Evolutionary conservation across 305 asterid genomes (phyloP), one percentile per base, ranked within the genome.

Genomic region (Fraxinus xanthoxyloides): DNA sequence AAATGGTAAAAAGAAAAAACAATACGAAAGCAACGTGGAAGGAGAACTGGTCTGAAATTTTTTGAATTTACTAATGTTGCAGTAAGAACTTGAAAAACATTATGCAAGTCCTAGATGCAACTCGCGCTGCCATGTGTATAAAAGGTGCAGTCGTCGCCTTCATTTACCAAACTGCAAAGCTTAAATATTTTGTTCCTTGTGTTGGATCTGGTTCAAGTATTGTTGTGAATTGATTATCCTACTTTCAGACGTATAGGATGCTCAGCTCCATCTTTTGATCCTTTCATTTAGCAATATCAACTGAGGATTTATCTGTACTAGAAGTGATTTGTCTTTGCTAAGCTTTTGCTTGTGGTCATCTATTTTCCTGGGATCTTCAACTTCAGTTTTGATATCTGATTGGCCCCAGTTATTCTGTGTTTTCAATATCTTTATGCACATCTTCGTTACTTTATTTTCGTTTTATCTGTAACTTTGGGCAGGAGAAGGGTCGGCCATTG

Each of bases 401-500:
- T 56, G 38, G 72, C 65, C 74, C n/a, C 56, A 65, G 76, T 80
- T 78, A 15, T 26, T 77, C 51, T 69, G 63, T 35, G 56, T 61
- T 43, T 28, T 65, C 65, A 26, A 31, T 78, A 31, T 28, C 38
- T 30, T 80, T 46, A 30, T 77, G 38, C 31, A 51, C 63, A 17
- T 17, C 63, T 51, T 51, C 23, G 5, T 51, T 51, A 51, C 63
- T 51, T n/a, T 51, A 51, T 51, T 51, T 51, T 23, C 2, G 3
- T 51, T 51, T 51, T 17, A 51, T n/a, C 63, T 30, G 23, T 75
- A 31, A 28, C 65, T 79, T 75, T 74, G 54, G 13, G 72, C 85
- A 85, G 88, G 88, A 83, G 78, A 85, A 85, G 78, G 88, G 86
- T 80, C 82, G 82, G n/a, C 88, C 88, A 5, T 78, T 85, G 83